These are phyloP conservation scores for Keithomyces neogunnii DNA, from an alignment of 2,329 filamentous ascomycete species.

Conservation along the genomic window DNA sequence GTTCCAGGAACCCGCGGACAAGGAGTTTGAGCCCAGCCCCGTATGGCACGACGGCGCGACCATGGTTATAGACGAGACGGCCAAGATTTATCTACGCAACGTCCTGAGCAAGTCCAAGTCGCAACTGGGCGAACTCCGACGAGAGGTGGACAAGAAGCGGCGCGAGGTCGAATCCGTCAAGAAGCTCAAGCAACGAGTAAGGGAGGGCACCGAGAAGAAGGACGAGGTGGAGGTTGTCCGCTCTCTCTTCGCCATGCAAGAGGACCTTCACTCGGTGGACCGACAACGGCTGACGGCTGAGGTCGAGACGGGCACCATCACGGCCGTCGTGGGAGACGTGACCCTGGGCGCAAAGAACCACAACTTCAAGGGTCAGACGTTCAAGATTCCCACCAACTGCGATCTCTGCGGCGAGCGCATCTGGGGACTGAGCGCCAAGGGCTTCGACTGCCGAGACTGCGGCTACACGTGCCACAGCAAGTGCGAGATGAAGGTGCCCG, in stretches of 20 bases:
- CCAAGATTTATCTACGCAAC: conserved; percentile 87
- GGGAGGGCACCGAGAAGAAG: conserved; percentile 77
- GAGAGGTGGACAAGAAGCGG: conserved; percentile 77
- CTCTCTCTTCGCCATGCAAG: conserved; percentile 75
- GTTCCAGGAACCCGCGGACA: conserved; percentile 78
- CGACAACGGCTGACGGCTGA: conserved; percentile 79
- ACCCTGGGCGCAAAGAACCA: conserved; percentile 90
- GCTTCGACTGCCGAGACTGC: conserved; percentile 91
- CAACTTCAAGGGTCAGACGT: conserved; percentile 97
- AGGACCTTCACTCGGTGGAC: conserved; percentile 76
- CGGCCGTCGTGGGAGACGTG: conserved; percentile 82
- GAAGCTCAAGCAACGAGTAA: conserved; percentile 63
- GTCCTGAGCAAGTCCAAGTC: conserved; percentile 84
- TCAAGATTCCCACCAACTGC: conserved; percentile 98
- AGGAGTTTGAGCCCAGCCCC: conserved; percentile 85
- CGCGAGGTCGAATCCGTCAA: conserved; percentile 76
- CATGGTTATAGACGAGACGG: conserved; percentile 79
- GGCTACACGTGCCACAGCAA: conserved; percentile 98
- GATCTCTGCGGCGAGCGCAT: conserved; percentile 94
- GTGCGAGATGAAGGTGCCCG: conserved; percentile 97
- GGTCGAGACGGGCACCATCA: conserved; percentile 88
- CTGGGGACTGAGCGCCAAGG: conserved; percentile 94
- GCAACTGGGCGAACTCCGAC: conserved; percentile 69
- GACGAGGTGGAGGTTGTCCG: conserved; percentile 82
- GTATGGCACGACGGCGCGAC: conserved; percentile 91